These are phyloP conservation scores for Parastagonospora avenae DNA, from an alignment of 2,329 filamentous ascomycete genomes.

Conservation along the genomic window DNA sequence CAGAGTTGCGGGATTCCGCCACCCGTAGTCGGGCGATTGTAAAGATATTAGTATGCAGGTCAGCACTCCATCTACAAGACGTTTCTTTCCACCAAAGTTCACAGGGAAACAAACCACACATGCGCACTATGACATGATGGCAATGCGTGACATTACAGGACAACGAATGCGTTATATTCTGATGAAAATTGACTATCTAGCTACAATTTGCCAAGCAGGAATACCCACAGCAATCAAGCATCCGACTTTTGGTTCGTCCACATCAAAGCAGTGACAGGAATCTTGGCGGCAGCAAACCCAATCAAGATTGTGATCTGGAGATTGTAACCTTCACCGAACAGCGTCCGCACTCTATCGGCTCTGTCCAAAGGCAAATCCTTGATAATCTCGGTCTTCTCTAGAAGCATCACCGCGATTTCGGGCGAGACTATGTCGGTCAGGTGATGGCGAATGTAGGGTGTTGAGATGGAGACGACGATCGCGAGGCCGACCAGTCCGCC, in stretches of 20 bases:
- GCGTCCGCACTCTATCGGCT: not conserved
- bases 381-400: conserved; percentile 9
- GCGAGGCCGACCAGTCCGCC: conserved; percentile 13
- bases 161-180: too few relatives aligned
- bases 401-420: not conserved
- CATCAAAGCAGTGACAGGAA: conserved; percentile 12
- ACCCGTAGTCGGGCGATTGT: too few relatives aligned
- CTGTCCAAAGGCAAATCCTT: not conserved
- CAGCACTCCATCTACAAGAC: too few relatives aligned
- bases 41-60: too few relatives aligned
- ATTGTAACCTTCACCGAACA: conserved; percentile 16
- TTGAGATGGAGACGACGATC: conserved; percentile 10
- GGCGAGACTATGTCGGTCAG: conserved; percentile 5
- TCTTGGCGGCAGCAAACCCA: conserved; percentile 14
- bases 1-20: too few relatives aligned
- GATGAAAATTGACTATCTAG: too few relatives aligned
- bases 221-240: not conserved
- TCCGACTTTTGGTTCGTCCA: conserved; percentile 10
- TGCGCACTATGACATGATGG: too few relatives aligned
- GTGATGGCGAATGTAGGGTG: conserved; percentile 9
- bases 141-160: too few relatives aligned
- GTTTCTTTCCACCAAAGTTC: too few relatives aligned
- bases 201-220: too few relatives aligned
- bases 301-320: conserved; percentile 18
- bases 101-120: too few relatives aligned